A percentile compares a stretch with the other conserved stretches of the same genome.
These are phyloP conservation scores for Acacia concinna DNA, from an alignment of 331 rosid species.

Conservation along the genomic window DNA sequence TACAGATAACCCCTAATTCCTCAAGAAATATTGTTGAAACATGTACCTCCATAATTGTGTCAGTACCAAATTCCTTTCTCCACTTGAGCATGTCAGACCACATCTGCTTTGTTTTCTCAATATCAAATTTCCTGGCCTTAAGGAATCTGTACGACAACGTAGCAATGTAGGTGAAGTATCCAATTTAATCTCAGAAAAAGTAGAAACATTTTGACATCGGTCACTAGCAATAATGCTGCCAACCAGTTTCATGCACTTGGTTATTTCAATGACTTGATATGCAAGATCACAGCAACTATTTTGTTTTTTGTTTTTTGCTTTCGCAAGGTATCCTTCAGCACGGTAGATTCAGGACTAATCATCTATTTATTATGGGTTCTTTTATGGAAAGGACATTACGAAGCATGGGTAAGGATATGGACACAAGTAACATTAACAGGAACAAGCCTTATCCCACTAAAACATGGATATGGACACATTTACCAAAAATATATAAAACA, in stretches of 20 bases:
- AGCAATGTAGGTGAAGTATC: not conserved
- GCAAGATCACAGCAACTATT: not conserved
- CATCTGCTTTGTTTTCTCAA: constrained; percentile 87
- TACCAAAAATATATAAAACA: not conserved
- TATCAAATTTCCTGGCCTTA: constrained; percentile 82
- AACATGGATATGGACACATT: not conserved
- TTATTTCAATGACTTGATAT: not conserved
- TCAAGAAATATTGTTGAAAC: not conserved
- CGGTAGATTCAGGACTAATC: too few relatives aligned
- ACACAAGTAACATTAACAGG: not conserved
- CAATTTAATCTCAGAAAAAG: not conserved
- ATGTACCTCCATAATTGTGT: constrained; percentile 67
- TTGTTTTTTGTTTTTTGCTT: too few relatives aligned
- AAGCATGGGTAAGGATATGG: not conserved
- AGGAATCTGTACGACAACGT: constrained; percentile 53
- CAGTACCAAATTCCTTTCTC: constrained; percentile 87
- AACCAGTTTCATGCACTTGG: not conserved
- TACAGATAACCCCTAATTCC: not conserved
- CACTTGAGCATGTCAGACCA: constrained; percentile 90
- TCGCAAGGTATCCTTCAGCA: too few relatives aligned
- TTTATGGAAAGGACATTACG: not conserved
- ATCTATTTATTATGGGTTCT: too few relatives aligned
- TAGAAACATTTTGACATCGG: not conserved
- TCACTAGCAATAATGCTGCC: not conserved
- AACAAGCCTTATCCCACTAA: not conserved